Evolutionary conservation across 495 filamentous ascomycete genomes (phyloP).

Genomic region (Aspergillus bertholletiae): DNA sequence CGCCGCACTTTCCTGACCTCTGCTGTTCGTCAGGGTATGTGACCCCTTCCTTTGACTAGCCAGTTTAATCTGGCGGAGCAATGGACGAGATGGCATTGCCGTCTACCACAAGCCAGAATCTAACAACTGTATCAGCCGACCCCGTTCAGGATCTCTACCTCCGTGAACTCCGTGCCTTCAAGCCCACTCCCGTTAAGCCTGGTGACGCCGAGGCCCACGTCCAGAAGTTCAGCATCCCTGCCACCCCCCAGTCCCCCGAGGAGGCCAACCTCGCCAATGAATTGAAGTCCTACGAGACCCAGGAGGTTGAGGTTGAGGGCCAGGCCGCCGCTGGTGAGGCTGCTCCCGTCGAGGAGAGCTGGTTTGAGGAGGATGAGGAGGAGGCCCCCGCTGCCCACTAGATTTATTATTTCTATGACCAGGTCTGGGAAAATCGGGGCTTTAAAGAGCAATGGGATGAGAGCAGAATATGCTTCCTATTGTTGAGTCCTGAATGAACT

Average conservation of each 20-base stretch:
- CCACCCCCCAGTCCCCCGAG: constrained; percentile 81
- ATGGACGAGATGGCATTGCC: constrained; percentile 8
- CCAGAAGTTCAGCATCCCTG: constrained; percentile 77
- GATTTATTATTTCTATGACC: constrained; percentile 27
- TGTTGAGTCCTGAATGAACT: constrained; percentile 31
- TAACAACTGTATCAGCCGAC: constrained; percentile 65
- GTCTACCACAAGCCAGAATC: constrained; percentile 5
- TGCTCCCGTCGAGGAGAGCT: constrained; percentile 60
- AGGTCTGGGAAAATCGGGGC: constrained; percentile 31
- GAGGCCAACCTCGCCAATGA: constrained; percentile 87
- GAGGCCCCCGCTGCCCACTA: constrained; percentile 49
- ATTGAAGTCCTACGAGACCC: constrained; percentile 86
- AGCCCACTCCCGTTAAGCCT: constrained; percentile 76
- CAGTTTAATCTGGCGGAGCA: constrained; percentile 1
- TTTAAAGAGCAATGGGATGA: constrained; percentile 19
- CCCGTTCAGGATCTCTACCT: constrained; percentile 97
- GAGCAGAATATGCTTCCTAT: constrained; percentile 25
- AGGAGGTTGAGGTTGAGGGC: constrained; percentile 93
- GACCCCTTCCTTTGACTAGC: neutral
- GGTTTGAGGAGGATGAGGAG: constrained; percentile 66
- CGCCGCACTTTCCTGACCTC: constrained; percentile 75
- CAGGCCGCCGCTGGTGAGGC: constrained; percentile 57
- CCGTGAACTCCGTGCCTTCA: constrained; percentile 89
- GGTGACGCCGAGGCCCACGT: constrained; percentile 87
- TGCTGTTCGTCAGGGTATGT: constrained; percentile 42